Evolutionary conservation across 805 yeast species (phyloP), one percentile per base, ranked within the genome.

Genomic region (Candida cerambycidarum): DNA sequence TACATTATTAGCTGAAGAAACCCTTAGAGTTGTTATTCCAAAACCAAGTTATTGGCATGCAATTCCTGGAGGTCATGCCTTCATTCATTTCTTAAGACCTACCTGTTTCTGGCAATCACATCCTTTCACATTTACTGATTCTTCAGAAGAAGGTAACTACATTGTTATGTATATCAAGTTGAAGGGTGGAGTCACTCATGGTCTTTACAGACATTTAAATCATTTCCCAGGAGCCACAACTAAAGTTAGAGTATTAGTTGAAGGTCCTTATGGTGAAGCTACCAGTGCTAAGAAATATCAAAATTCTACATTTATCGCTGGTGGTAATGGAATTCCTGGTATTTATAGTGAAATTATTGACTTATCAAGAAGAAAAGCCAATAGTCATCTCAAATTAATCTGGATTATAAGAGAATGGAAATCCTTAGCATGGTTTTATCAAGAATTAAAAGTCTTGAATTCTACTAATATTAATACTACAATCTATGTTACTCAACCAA

Each of bases 311-410:
- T 71, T 83, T 32, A 48, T 85, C 13, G 84, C 90, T 12, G 90
- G 89, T 38, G 92, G 93, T 31, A 80, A 80, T 41, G 93, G 93
- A 42, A 68, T 85, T 39, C 82, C 92, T 0, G 86, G 81, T 25
- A 62, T 73, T 28, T 60, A 65, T 39, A 66, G 72, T n/a, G 73
- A 72, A 50, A 67, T 69, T 40, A 38, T 53, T 28, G 59, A 63
- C 43, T 44, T 63, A 34, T 56, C 62, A n/a, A 44, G 40, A 23
- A 56, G 53, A 18, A 50, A 61, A 2, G 43, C 39, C 8, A 54
- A 63, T 38, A 45, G 32, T 15, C 59, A 50, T 17, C 42, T 68
- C 29, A 73, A 76, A 43, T 68, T 86, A 38, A 62, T 77, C 32
- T 88, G 96, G 95, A 72, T 76, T n/a, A 70, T 85, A 8, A 68